Evolutionary conservation across 2,329 filamentous ascomycete genomes (phyloP), one percentile per base, ranked within the genome.

Genomic region (Gremmenia infestans): DNA sequence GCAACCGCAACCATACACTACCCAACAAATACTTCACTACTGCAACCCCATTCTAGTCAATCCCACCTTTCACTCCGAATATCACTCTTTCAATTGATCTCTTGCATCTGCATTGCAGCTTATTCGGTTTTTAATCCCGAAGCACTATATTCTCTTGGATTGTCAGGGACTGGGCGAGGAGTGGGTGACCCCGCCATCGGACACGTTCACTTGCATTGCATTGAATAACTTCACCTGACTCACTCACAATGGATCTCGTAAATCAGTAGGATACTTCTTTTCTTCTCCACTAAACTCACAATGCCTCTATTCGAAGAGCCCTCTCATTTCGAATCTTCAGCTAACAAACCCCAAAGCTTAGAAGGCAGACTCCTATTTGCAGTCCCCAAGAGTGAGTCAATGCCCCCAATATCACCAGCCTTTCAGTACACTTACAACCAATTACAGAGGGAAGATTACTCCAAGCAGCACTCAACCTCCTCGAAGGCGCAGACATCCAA

Each of bases 301-400:
- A 64, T 63, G 58, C 61, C 60, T 49, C 52, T 51, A 36, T 56
- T 56, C 77, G 78, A 81, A 76, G 70, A 79, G 60, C 28, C 76
- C 81, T 57, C 78, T 19, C 39, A n/a, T 9, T 42, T 81, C 50
- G 60, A 67, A 55, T 43, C 57, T 43, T 67, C 70, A 64, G 65
- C 73, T 75, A 65, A 76, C 65, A 60, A 67, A 58, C 62, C 63
- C 25, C 59, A 66, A 68, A 96, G 91, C 78, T 81, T 97, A 71
- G 91, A 94, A 79, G 92, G 93, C 70, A 88, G 94, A 63, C 82
- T 97, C 55, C 83, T 97, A 60, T 97, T 99, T 71, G 94, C 94
- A 60, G 90, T 99, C n/a, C 94, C 94, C 59, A 99, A 99, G 78
- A 99, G 91, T 92, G 78, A 78, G 89, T 84, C 54, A 60, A 54